Percentiles rank a stretch among this genome's conserved stretches.
These are phyloP conservation scores for Pseudozyma pruni DNA, from an alignment of 1,284 basidiomycete species.

Conservation along the genomic window DNA sequence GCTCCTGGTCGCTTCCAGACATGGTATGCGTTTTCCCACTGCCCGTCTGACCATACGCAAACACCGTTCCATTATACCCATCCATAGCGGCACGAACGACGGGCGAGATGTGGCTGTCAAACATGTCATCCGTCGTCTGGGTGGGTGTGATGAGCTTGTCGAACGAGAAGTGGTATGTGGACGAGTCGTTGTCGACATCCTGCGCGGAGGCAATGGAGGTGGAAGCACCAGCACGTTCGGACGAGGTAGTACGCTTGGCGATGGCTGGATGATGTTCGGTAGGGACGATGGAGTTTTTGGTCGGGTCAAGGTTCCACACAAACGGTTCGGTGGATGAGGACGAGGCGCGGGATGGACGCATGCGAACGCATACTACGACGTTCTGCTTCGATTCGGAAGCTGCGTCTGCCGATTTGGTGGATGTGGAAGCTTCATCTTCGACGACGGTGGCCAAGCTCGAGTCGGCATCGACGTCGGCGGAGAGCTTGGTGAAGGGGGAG, in stretches of 20 bases:
- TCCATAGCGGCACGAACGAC: slow-evolving; percentile 84
- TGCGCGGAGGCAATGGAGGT: slow-evolving; percentile 8
- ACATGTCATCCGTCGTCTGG: slow-evolving; percentile 62
- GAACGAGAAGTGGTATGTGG: slow-evolving; percentile 63
- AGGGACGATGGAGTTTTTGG: slow-evolving; percentile 51
- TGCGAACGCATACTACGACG: slow-evolving; percentile 65
- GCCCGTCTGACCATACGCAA: slow-evolving; percentile 86
- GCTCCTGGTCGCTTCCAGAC: slow-evolving; percentile 81
- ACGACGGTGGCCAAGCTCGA: slow-evolving; percentile 10
- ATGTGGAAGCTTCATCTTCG: slow-evolving; percentile 14
- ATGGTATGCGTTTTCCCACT: slow-evolving; percentile 82
- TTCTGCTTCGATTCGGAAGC: slow-evolving; percentile 50
- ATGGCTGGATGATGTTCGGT: slow-evolving; percentile 64
- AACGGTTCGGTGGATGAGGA: slow-evolving; percentile 45
- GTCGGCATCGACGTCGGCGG: slow-evolving; percentile 1
- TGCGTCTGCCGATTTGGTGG: slow-evolving; percentile 10
- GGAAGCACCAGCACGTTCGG: slow-evolving; percentile 34
- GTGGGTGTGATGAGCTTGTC: slow-evolving; percentile 54
- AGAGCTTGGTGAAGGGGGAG: slow-evolving; percentile 31
- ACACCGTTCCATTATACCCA: slow-evolving; percentile 93
- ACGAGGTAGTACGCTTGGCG: slow-evolving; percentile 57
- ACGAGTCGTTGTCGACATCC: slow-evolving; percentile 26
- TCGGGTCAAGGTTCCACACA: slow-evolving; percentile 46
- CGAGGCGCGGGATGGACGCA: slow-evolving; percentile 44
- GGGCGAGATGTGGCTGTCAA: slow-evolving; percentile 70